A percentile compares a stretch with the other conserved stretches of the same genome.
phyloP scores from a whole-genome alignment of 495 filamentous ascomycete genomes.

The Aspergillus bridgeri region DNA sequence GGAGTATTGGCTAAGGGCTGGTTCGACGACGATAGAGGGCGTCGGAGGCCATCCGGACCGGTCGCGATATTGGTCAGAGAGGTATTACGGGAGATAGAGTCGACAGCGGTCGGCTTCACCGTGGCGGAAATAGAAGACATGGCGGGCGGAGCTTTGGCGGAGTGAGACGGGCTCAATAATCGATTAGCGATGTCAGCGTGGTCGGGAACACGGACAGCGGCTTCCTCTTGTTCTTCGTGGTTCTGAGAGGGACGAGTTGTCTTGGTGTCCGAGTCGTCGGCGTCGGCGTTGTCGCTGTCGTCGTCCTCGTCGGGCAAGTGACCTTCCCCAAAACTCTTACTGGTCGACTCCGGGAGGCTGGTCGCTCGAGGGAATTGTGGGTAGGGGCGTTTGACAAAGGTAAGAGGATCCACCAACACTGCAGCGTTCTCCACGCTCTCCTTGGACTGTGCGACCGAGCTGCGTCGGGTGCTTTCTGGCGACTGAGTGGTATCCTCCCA shows the following conservation, averaged over 20 bases:
- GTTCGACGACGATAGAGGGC: constrained; percentile 30
- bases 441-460: constrained; percentile 42
- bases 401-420: constrained; percentile 45
- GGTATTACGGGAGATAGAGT: constrained; percentile 33
- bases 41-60: constrained; percentile 34
- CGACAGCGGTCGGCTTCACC: constrained; percentile 33
- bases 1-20: constrained; percentile 26
- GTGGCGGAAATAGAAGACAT: constrained; percentile 51
- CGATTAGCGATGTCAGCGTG: constrained; percentile 39
- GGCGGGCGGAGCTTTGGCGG: constrained; percentile 45
- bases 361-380: constrained; percentile 43
- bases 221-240: constrained; percentile 17
- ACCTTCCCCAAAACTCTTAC: constrained; percentile 29
- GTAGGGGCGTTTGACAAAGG: constrained; percentile 47
- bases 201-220: constrained; percentile 21
- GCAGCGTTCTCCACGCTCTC: constrained; percentile 38
- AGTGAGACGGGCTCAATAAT: constrained; percentile 38
- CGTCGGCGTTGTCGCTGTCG: constrained; percentile 19
- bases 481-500: constrained; percentile 54
- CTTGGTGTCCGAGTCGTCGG: constrained; percentile 20
- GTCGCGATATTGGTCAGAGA: constrained; percentile 38
- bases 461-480: constrained; percentile 46
- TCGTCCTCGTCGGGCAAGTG: constrained; percentile 23
- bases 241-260: constrained; percentile 8
- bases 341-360: constrained; percentile 44